Base-by-base conservation (phyloP, 495 filamentous ascomycete species). In the Trichoderma virens region DNA sequence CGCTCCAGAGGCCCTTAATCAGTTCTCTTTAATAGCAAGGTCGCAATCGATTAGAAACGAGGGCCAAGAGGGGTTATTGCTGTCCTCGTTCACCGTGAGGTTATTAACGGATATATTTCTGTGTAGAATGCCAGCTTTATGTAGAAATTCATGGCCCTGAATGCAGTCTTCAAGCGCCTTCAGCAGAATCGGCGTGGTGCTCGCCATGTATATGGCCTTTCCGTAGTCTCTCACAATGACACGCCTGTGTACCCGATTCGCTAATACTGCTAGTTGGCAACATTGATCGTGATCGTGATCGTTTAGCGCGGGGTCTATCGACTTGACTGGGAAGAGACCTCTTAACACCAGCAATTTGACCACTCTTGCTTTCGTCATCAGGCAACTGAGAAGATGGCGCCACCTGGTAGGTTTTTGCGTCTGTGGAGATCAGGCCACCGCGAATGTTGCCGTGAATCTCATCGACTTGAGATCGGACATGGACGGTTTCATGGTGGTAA, bases 401-500 rank as follows among this genome's bases (percentile, higher is more conserved):
- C 30, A 61, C 63, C 45, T 41, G 68, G 62, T 76, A 77, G 68
- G 75, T 74, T 61, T 43, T 31, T 62, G 72, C 73, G 60, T 66
- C 72, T 27, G 71, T 76, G 61, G 75, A 69, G 65, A 78, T 72
- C 35, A 79, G 63, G 23, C 70, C 70, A 60, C 60, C 66, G 41
- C 73, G 71, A 47, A 79, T 66, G 63, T 73, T 78, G 59, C 63
- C 65, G 65, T 59, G 67, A 47, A 79, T 65, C 51, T 80, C 70
- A 63, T 80, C 77, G 59, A 66, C 69, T 27, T 35, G 64, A 6
- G 69, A 69, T 64, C 63, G 45, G 18, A 80, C 68, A 28, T 67
- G 65, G 43, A 80, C 74, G n/a, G 78, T 81, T 65, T 78, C 71
- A 67, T 80, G 71, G 66, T 80, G 66, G 68, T 81, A 78, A 65